These are phyloP conservation scores for Arthrocladium fulminans DNA, from an alignment of 2,329 filamentous ascomycete species.

Conservation along the genomic window DNA sequence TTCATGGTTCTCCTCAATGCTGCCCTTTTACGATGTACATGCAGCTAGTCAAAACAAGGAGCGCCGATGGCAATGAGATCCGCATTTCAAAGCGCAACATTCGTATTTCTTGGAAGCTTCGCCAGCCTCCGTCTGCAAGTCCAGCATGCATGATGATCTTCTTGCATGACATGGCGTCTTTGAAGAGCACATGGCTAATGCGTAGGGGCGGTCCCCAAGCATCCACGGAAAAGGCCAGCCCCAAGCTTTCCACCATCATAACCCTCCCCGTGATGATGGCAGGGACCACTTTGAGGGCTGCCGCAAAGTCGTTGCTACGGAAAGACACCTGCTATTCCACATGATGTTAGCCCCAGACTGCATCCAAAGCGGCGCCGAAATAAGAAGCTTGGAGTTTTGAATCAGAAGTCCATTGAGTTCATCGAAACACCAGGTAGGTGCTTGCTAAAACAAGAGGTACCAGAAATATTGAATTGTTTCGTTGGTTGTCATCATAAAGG, in stretches of 20 bases:
- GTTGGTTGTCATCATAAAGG: constrained; percentile 61
- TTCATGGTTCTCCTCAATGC: constrained; percentile 3
- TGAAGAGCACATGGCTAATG: too few species aligned
- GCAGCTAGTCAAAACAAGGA: not conserved
- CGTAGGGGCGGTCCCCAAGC: too few species aligned
- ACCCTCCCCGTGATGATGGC: too few species aligned
- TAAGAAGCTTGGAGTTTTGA: not conserved
- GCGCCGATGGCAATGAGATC: not conserved
- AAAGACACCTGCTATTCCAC: not conserved
- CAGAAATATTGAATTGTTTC: constrained; percentile 59
- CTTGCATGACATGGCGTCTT: not conserved
- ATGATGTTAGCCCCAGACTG: not conserved
- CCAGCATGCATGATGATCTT: not conserved
- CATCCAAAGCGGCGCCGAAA: not conserved
- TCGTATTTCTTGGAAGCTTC: not conserved
- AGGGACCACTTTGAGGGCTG: not conserved
- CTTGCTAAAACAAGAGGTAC: constrained; percentile 94
- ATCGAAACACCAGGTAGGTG: constrained; percentile 46
- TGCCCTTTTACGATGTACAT: not conserved
- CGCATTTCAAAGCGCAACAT: not conserved
- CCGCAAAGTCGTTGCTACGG: not conserved
- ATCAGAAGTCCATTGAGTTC: constrained; percentile 85
- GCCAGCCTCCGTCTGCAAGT: not conserved
- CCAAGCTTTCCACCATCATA: too few species aligned
- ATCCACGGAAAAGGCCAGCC: too few species aligned